A percentile compares a stretch with the other conserved stretches of the same genome.
These are phyloP conservation scores for Trametes polyzona DNA, from an alignment of 1,284 basidiomycete species.

Conservation along the genomic window DNA sequence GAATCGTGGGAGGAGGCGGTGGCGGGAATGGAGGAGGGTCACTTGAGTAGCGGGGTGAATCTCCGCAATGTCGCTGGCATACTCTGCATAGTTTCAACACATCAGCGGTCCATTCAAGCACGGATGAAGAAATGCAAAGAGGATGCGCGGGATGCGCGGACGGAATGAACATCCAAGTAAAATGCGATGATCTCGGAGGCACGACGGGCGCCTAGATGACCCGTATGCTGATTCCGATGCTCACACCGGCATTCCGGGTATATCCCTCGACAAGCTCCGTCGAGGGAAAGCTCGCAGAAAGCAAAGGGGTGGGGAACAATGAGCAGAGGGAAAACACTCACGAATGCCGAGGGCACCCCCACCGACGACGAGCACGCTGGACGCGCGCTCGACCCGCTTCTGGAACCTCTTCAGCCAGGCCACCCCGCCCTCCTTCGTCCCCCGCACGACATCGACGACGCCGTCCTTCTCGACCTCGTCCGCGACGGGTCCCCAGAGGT, in stretches of 20 bases:
- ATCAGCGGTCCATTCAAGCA: neutral
- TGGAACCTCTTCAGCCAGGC: conserved; percentile 54
- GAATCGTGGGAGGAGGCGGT: conserved; percentile 62
- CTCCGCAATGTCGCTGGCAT: conserved; percentile 71
- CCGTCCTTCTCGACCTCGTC: conserved; percentile 22
- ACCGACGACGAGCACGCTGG: conserved; percentile 58
- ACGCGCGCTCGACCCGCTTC: conserved; percentile 44
- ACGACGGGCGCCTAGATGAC: conserved; percentile 6
- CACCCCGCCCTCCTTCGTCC: conserved; percentile 51
- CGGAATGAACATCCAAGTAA: neutral
- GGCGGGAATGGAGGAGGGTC: conserved; percentile 71
- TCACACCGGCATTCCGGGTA: conserved; percentile 5
- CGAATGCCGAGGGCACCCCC: conserved; percentile 68
- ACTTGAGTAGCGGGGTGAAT: conserved; percentile 61
- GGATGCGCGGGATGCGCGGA: neutral
- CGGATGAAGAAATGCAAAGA: neutral
- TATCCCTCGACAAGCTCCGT: neutral
- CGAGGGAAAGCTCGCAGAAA: neutral
- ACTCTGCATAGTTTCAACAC: conserved; percentile 44
- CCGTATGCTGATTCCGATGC: neutral
- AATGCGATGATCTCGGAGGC: neutral
- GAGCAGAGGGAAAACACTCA: conserved; percentile 38
- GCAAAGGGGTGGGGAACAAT: neutral
- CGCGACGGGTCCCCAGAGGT: conserved; percentile 49
- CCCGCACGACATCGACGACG: conserved; percentile 30